phyloP scores from a whole-genome alignment of 2,329 filamentous ascomycete species.

The Microcera coccophila region DNA sequence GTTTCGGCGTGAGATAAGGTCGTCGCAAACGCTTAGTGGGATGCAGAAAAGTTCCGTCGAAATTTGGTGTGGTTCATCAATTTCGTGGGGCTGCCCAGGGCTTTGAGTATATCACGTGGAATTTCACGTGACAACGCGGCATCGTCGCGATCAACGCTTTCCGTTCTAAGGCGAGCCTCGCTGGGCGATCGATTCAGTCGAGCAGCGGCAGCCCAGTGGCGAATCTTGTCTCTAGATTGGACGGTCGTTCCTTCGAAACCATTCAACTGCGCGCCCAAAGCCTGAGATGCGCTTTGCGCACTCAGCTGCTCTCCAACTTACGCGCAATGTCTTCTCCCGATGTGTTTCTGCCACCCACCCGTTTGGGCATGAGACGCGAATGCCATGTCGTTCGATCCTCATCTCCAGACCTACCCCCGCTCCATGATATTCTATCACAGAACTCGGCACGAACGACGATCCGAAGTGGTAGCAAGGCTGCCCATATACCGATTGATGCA shows the following conservation, averaged over 20 bases:
- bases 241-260: conserved; percentile 10
- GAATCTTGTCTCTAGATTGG: background rate
- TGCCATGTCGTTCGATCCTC: conserved; percentile 40
- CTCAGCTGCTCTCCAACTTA: conserved; percentile 27
- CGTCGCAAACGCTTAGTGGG: conserved; percentile 30
- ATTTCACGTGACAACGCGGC: conserved; percentile 34
- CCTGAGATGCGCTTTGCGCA: conserved; percentile 47
- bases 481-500: conserved; percentile 36
- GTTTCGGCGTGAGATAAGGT: conserved; percentile 29
- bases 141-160: conserved; percentile 23
- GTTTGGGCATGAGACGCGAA: conserved; percentile 31
- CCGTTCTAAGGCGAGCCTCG: conserved; percentile 1
- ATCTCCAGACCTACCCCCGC: conserved; percentile 53
- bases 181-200: too few relatives aligned
- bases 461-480: conserved; percentile 35
- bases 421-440: conserved; percentile 46
- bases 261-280: conserved; percentile 29
- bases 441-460: conserved; percentile 30
- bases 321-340: conserved; percentile 34
- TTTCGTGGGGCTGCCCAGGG: conserved; percentile 37
- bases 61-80: conserved; percentile 35
- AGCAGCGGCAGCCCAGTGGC: too few relatives aligned
- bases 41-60: conserved; percentile 26
- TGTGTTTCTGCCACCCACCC: conserved; percentile 29
- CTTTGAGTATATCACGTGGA: conserved; percentile 36